Evolutionary conservation across 2,329 filamentous ascomycete genomes (phyloP).

Genomic region (Tolypocladium amazonense): DNA sequence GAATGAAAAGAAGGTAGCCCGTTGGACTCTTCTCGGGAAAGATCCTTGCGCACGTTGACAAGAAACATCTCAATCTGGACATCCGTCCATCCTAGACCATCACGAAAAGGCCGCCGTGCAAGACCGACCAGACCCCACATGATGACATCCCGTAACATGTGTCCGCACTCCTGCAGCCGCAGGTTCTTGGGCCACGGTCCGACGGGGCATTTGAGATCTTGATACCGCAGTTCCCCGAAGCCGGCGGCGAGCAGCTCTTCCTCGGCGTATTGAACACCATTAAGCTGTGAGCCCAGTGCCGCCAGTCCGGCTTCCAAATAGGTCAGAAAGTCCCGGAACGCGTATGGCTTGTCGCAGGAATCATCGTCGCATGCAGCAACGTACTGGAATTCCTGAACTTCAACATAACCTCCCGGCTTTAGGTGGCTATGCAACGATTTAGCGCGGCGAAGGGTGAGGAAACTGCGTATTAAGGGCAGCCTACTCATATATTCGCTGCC

Average conservation of each 20-base stretch:
- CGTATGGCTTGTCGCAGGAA: constrained; percentile 31
- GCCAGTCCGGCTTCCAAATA: constrained; percentile 30
- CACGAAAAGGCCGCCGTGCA: constrained; percentile 24
- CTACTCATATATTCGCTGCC: constrained; percentile 32
- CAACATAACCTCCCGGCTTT: constrained; percentile 40
- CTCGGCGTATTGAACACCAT: constrained; percentile 25
- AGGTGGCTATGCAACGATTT: constrained; percentile 26
- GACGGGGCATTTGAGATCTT: constrained; percentile 35
- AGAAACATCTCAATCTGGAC: constrained; percentile 33
- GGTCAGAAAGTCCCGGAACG: constrained; percentile 33
- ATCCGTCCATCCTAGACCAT: constrained; percentile 28
- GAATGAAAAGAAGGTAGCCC: constrained; percentile 24
- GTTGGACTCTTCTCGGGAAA: constrained; percentile 20
- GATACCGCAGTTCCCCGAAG: constrained; percentile 28
- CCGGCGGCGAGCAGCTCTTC: constrained; percentile 27
- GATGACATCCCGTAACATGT: constrained; percentile 31
- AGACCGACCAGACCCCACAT: constrained; percentile 29
- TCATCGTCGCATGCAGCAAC: constrained; percentile 32
- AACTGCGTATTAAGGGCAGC: constrained; percentile 3
- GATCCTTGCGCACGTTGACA: constrained; percentile 26
- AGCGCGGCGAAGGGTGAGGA: background rate
- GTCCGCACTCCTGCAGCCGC: constrained; percentile 32
- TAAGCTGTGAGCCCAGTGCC: constrained; percentile 29
- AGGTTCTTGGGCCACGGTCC: constrained; percentile 35
- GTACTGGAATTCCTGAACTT: constrained; percentile 36